A percentile compares a stretch with the other conserved stretches of the same genome.
These are phyloP conservation scores for Solanum hybrid DNA, from an alignment of 305 asterid species.

Conservation along the genomic window DNA sequence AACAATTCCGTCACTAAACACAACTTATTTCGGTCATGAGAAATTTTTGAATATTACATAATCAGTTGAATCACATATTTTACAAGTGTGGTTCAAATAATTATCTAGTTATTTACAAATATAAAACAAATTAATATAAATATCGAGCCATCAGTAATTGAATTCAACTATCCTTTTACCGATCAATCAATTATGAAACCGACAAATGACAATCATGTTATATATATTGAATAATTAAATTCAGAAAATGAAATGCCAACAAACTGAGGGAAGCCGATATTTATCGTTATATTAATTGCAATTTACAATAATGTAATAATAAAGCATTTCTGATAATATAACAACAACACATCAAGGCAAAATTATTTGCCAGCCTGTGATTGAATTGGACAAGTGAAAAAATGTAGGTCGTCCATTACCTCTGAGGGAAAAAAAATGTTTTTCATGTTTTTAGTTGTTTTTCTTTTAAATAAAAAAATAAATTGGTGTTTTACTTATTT, in stretches of 20 bases:
- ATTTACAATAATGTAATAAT: not conserved
- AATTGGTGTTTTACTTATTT: too few species aligned
- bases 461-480: too few species aligned
- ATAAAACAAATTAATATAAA: too few species aligned
- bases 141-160: too few species aligned
- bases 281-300: not conserved
- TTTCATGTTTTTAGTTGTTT: too few species aligned
- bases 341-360: not conserved
- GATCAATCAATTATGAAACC: too few species aligned
- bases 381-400: not conserved
- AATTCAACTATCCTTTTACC: too few species aligned
- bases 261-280: not conserved
- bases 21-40: fast-evolving
- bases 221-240: not conserved
- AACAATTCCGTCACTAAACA: too few species aligned
- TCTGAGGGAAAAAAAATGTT: too few species aligned
- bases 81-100: too few species aligned
- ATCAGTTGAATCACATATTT: not conserved
- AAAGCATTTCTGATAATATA: not conserved
- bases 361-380: not conserved
- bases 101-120: too few species aligned
- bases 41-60: not conserved
- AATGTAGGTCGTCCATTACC: not conserved
- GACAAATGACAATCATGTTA: too few species aligned
- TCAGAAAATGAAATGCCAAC: not conserved